Base-by-base conservation (phyloP, 2,329 filamentous ascomycete species). In the Pezicula carpinea region DNA sequence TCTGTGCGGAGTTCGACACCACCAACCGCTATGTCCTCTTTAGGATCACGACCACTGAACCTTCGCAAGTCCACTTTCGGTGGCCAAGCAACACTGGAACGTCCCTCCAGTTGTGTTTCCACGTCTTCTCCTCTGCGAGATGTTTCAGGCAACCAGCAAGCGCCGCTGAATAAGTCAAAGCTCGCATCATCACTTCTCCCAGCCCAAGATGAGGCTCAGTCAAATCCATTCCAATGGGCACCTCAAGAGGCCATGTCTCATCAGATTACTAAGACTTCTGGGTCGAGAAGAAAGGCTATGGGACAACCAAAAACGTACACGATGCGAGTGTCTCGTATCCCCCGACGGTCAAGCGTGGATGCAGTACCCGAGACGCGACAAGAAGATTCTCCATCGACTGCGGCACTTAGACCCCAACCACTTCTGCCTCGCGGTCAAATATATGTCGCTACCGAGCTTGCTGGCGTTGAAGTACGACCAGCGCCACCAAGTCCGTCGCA, bases 191-290 rank as follows among this genome's bases (percentile, higher is more conserved):
- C 39, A 35, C 31, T 15, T 13, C 13, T 23, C 3, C 14, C 19
- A 31, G n/a, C 18, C 13, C 26, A 29, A 29, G 26, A 10, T 5
- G 26, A 29, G 17, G 43, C 35, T 15, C 35, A 50, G 26, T 43
- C 32, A 4, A 62, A 60, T 43, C 53, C 56, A 4, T 63, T 60
- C 19, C 58, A 55, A 45, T 60, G 58, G 59, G 52, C 52, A 22
- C 55, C 58, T 3, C 51, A 57, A 47, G 54, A 56, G 32, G 39
- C 50, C 21, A 55, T 53, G 48, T 44, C 55, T 40, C 43, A 43
- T 5, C 43, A 50, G 31, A 18, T 44, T 3, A 47, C 33, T 1
- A 43, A 42, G 31, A 43, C 40, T 6, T 29, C 33, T 2, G 39
- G 38, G 11, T 34, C 50, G 46, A 45, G 43, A 29, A 47, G 47